Evolutionary conservation across 768 basidiomycete genomes (phyloP).

Genomic region (Tylopilus balloui): DNA sequence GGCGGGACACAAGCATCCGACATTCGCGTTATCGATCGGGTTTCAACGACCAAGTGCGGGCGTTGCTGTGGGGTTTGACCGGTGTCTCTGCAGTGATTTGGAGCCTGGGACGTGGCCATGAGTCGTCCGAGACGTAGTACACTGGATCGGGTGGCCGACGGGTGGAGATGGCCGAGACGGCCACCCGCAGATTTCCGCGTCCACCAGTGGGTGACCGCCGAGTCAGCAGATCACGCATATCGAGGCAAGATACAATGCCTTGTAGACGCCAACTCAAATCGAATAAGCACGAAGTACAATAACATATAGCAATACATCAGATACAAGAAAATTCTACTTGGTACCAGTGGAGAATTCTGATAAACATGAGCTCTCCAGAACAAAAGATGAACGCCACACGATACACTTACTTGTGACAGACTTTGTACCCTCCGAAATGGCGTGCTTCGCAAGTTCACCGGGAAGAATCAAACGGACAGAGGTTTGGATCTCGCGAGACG

Average conservation of each 20-base stretch:
- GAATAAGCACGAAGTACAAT: constrained; percentile 30
- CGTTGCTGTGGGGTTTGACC: too few species aligned
- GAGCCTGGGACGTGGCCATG: too few species aligned
- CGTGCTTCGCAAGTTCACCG: constrained; percentile 83
- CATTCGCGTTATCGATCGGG: too few species aligned
- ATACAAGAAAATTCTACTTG: constrained; percentile 38
- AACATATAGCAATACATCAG: constrained; percentile 34
- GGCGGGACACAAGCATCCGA: too few species aligned
- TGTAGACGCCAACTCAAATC: too few species aligned
- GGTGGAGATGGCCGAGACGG: neutral
- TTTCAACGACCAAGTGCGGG: too few species aligned
- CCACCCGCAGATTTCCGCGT: neutral
- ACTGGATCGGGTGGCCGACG: too few species aligned
- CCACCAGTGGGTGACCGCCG: too few species aligned
- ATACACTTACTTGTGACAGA: constrained; percentile 57
- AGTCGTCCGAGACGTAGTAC: too few species aligned
- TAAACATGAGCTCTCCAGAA: constrained; percentile 8
- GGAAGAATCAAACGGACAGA: constrained; percentile 79
- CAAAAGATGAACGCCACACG: neutral
- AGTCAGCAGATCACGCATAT: too few species aligned
- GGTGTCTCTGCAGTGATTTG: too few species aligned
- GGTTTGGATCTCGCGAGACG: constrained; percentile 88
- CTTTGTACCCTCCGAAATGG: constrained; percentile 82
- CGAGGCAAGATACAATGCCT: too few species aligned
- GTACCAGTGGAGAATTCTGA: constrained; percentile 59